These are phyloP conservation scores for Phytophthora quininea DNA, from an alignment of 352 stramenopile genomes.

Conservation along the genomic window DNA sequence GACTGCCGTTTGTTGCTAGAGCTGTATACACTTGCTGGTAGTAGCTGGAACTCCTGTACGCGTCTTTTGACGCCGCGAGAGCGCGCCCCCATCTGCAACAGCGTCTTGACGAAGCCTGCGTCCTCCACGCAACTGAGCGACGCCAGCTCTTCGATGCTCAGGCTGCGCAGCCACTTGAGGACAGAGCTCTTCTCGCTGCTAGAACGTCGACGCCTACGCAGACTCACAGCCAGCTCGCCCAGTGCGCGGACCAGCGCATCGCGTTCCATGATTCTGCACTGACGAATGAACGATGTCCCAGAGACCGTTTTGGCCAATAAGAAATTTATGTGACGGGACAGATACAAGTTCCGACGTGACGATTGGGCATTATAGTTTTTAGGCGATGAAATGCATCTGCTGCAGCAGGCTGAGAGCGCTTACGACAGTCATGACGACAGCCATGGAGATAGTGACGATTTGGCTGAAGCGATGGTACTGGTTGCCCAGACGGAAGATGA, in stretches of 20 bases:
- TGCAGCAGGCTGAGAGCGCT: constrained; percentile 69
- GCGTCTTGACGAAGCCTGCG: constrained; percentile 76
- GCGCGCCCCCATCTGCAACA: constrained; percentile 67
- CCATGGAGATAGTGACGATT: constrained; percentile 47
- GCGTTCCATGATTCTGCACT: no score
- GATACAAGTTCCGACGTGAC: not conserved
- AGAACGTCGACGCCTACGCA: constrained; percentile 24
- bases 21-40: constrained; percentile 18
- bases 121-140: constrained; percentile 74
- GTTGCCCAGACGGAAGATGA: constrained; percentile 61
- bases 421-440: constrained; percentile 47
- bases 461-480: constrained; percentile 50
- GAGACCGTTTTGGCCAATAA: not conserved
- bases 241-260: constrained; percentile 57
- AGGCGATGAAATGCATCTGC: constrained; percentile 39
- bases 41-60: constrained; percentile 64
- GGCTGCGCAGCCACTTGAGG: constrained; percentile 54
- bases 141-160: constrained; percentile 50
- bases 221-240: constrained; percentile 60
- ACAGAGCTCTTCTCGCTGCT: constrained; percentile 44
- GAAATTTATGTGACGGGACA: constrained; percentile 15
- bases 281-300: not conserved
- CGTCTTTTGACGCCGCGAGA: constrained; percentile 11
- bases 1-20: constrained; percentile 13
- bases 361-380: constrained; percentile 13